phyloP scores from a whole-genome alignment of 176 grass and related monocot genomes.

The Phyllostachys edulis region DNA sequence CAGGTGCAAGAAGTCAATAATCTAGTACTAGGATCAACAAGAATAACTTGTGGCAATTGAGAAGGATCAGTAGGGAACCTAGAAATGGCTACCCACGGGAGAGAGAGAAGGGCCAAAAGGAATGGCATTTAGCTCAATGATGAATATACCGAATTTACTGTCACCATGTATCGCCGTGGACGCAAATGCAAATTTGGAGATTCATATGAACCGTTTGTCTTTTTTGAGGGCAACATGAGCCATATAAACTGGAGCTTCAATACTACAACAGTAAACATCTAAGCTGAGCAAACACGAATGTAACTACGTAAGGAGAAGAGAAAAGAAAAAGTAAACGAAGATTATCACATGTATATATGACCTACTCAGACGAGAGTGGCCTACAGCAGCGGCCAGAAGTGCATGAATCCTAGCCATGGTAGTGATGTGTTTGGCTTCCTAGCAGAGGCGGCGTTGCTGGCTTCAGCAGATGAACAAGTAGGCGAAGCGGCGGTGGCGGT shows the following conservation, averaged over 20 bases:
- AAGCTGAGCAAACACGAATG: neutral
- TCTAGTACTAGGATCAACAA: neutral
- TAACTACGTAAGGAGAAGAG: neutral
- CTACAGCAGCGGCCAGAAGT: conserved; percentile 41
- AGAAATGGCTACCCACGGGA: neutral
- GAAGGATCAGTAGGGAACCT: neutral
- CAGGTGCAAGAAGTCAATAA: neutral
- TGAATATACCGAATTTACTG: neutral
- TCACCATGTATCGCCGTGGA: neutral
- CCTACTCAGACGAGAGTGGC: neutral
- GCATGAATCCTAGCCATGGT: conserved; percentile 41
- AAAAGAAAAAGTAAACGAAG: neutral
- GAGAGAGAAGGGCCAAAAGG: neutral
- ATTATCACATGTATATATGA: neutral
- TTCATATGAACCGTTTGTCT: neutral
- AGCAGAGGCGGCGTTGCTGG: neutral
- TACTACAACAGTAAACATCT: neutral
- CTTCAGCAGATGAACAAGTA: conserved; percentile 21
- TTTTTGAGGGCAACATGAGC: neutral
- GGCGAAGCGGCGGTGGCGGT: conserved; percentile 4
- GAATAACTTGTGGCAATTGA: neutral
- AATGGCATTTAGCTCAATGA: neutral
- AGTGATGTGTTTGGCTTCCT: neutral
- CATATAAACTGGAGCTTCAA: neutral
- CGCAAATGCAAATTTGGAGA: neutral